phyloP scores from a whole-genome alignment of 495 filamentous ascomycete genomes.

The Penicillium simplicissimum region DNA sequence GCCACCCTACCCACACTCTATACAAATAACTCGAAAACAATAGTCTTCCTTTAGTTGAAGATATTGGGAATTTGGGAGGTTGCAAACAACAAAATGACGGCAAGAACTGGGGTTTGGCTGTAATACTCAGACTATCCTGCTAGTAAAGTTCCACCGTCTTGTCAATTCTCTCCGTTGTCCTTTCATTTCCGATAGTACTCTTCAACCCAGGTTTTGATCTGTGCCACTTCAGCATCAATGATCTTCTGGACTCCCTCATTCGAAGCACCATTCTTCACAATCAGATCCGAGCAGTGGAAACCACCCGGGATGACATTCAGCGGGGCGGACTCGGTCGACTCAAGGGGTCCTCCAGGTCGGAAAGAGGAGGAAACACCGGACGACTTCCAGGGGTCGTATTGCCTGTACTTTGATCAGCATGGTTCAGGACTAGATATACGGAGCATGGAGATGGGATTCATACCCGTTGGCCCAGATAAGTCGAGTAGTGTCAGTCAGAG shows the following conservation, averaged over 20 bases:
- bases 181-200: conserved; percentile 40
- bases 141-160: background rate
- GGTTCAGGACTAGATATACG: background rate
- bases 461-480: conserved; percentile 63
- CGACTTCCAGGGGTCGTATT: conserved; percentile 62
- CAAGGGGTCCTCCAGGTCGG: conserved; percentile 56
- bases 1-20: background rate
- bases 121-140: background rate
- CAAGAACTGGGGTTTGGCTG: background rate
- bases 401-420: conserved; percentile 24
- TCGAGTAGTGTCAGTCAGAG: conserved; percentile 53
- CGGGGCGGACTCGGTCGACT: conserved; percentile 41
- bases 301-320: conserved; percentile 57
- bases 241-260: conserved; percentile 39
- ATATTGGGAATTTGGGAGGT: conserved; percentile 1
- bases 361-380: conserved; percentile 52
- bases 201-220: conserved; percentile 52
- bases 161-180: background rate
- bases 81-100: background rate
- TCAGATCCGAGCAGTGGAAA: conserved; percentile 53
- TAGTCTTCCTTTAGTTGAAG: background rate
- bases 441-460: background rate
- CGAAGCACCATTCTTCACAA: conserved; percentile 44
- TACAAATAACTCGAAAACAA: too few species aligned
- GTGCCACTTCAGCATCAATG: conserved; percentile 43